phyloP scores from a whole-genome alignment of 495 filamentous ascomycete species.

The Staphylotrichum tortipilum region DNA sequence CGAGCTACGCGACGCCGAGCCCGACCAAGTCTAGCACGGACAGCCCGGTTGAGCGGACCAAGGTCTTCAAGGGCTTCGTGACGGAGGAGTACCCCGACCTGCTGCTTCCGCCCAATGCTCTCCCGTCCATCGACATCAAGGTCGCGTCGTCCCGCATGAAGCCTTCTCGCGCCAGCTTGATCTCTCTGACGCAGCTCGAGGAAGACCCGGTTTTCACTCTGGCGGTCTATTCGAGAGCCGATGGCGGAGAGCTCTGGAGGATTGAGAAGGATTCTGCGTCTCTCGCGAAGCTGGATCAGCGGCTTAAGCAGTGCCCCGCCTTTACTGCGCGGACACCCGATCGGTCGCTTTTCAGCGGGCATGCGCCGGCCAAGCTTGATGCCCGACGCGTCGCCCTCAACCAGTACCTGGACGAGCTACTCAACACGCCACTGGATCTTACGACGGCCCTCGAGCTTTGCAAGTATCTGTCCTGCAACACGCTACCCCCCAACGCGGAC shows the following conservation, averaged over 20 bases:
- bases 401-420: conserved; percentile 70
- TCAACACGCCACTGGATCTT: conserved; percentile 75
- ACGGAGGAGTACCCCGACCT: conserved; percentile 79
- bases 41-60: conserved; percentile 27
- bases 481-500: conserved; percentile 66
- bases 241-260: conserved; percentile 78
- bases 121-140: conserved; percentile 72
- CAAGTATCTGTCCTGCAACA: conserved; percentile 78
- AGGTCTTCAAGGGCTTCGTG: conserved; percentile 53
- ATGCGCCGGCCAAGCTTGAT: conserved; percentile 91
- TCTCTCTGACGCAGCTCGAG: conserved; percentile 60
- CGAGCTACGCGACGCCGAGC: conserved; percentile 21
- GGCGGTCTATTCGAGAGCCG: conserved; percentile 68
- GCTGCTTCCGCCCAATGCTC: conserved; percentile 80
- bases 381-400: conserved; percentile 74
- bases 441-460: conserved; percentile 73
- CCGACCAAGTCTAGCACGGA: conserved; percentile 26
- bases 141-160: conserved; percentile 86
- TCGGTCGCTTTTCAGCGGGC: conserved; percentile 75
- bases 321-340: conserved; percentile 73
- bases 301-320: conserved; percentile 58
- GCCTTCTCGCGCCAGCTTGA: conserved; percentile 75
- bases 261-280: conserved; percentile 85
- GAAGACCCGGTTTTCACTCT: conserved; percentile 93
- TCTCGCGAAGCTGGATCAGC: conserved; percentile 70